These are phyloP conservation scores for Trebouxia sp. DNA, from an alignment of 139 green algal species.

Conservation along the genomic window DNA sequence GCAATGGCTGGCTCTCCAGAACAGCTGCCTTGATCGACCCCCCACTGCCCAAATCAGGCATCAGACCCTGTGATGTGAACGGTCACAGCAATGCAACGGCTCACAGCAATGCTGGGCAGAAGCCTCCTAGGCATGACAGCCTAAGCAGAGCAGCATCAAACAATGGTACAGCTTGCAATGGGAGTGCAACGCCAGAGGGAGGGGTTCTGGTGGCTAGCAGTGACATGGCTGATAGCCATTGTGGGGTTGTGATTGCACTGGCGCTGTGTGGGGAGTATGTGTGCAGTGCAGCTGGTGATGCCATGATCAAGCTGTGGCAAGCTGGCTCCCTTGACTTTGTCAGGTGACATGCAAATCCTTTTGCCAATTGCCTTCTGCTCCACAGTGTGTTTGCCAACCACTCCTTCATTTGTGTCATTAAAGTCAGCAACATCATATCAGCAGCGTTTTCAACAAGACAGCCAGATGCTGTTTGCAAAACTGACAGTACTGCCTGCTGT, in stretches of 20 bases:
- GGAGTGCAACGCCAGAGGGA: neutral
- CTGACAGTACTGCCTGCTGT: neutral
- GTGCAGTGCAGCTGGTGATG: conserved; percentile 54
- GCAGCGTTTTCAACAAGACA: no score
- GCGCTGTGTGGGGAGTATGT: conserved; percentile 52
- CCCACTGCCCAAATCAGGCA: neutral
- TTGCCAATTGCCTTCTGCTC: neutral
- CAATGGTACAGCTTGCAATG: neutral
- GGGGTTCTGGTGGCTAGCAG: neutral
- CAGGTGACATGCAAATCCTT: conserved; percentile 56
- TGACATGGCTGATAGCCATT: conserved; percentile 49
- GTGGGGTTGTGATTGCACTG: conserved; percentile 66
- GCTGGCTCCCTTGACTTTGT: conserved; percentile 55
- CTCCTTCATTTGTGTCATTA: no score
- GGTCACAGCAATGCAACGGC: no score
- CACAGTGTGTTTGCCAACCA: neutral
- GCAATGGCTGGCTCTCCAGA: neutral
- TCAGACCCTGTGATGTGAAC: no score
- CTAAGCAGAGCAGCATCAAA: neutral
- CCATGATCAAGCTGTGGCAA: conserved; percentile 75
- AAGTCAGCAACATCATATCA: no score
- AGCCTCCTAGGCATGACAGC: no score
- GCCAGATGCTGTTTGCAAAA: neutral
- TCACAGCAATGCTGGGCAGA: no score
- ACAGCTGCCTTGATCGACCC: neutral